Percentiles rank a stretch among this genome's conserved stretches.
These are phyloP conservation scores for Cladosporium sp. DNA, from an alignment of 2,329 filamentous ascomycete species.

Conservation along the genomic window DNA sequence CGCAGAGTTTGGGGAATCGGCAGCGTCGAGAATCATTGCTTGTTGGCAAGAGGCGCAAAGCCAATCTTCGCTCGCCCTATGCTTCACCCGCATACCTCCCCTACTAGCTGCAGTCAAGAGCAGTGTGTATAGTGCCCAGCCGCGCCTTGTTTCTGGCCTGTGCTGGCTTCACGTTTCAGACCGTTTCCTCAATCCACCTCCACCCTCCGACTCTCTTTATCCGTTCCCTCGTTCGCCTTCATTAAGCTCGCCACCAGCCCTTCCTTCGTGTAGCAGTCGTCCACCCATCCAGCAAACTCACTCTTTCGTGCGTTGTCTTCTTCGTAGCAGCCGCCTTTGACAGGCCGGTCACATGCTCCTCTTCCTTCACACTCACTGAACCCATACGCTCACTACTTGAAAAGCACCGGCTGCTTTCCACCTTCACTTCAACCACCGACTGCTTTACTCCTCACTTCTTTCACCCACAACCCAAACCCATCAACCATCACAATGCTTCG, in stretches of 20 bases:
- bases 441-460: not conserved
- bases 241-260: conserved; percentile 6
- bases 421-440: not conserved
- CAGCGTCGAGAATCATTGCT: not conserved
- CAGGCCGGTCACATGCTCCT: conserved; percentile 12
- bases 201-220: conserved; percentile 10
- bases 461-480: not conserved
- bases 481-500: conserved; percentile 12
- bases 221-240: not conserved
- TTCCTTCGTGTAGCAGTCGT: conserved; percentile 10
- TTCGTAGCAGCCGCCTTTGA: conserved; percentile 16
- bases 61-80: not conserved
- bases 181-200: conserved; percentile 11
- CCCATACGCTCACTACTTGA: conserved; percentile 5
- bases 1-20: not conserved
- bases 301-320: conserved; percentile 9
- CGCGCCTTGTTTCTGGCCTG: conserved; percentile 15
- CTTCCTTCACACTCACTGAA: conserved; percentile 2
- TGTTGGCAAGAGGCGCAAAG: not conserved
- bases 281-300: conserved; percentile 15
- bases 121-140: conserved; percentile 14
- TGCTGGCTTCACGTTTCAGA: conserved; percentile 17
- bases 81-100: conserved; percentile 6
- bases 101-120: conserved; percentile 15
- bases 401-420: conserved; percentile 11